Evolutionary conservation across 140 eudicot species (phyloP).

Genomic region (Flaveria floridana): DNA sequence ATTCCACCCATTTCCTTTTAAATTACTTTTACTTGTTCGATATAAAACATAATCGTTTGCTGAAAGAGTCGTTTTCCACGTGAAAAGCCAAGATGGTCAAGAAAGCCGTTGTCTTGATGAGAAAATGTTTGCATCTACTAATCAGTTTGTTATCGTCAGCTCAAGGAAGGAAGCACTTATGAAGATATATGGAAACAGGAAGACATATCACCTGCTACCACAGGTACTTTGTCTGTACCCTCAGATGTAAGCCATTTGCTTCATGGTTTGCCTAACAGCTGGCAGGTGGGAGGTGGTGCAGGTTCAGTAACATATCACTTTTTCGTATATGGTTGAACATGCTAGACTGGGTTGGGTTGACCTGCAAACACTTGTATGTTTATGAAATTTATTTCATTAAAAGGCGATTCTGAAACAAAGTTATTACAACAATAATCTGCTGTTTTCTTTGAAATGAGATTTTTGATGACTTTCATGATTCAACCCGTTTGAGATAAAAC

Average conservation of each 20-base stretch:
- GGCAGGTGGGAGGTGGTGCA: background rate
- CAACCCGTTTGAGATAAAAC: background rate
- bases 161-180: constrained; percentile 44
- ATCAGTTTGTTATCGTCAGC: constrained; percentile 43
- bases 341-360: background rate
- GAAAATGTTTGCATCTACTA: constrained; percentile 26
- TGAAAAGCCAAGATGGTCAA: background rate
- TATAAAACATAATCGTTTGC: background rate
- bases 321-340: background rate
- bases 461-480: background rate
- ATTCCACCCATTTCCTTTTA: background rate
- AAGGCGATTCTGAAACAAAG: background rate
- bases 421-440: background rate
- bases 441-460: background rate
- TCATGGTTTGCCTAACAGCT: background rate
- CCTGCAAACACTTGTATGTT: background rate
- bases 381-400: background rate
- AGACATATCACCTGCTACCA: constrained; percentile 40
- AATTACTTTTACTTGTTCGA: background rate
- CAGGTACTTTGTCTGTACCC: constrained; percentile 45
- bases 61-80: background rate
- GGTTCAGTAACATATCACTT: background rate
- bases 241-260: background rate
- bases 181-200: constrained; percentile 59
- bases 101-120: background rate